Conservation (phyloP, 2,329 filamentous ascomycete genomes). For the Ophiosphaerella korrae region DNA sequence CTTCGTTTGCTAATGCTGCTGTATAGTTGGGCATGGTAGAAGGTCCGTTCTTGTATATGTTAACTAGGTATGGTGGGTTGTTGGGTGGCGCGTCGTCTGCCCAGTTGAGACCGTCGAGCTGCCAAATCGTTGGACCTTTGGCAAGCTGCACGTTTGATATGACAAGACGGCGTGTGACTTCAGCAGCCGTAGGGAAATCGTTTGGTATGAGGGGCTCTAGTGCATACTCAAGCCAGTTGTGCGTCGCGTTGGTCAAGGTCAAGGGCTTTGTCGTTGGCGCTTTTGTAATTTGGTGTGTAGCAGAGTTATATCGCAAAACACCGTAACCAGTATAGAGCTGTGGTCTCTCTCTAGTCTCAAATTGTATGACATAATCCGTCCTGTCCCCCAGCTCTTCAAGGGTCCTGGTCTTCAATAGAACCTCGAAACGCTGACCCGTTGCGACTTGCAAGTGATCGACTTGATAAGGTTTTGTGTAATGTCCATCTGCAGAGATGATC, state of each 20-base stretch:
- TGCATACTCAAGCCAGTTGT: conserved; percentile 47
- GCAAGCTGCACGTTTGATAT: conserved; percentile 30
- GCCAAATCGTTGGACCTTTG: conserved; percentile 28
- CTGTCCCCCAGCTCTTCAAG: conserved; percentile 50
- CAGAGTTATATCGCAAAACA: conserved; percentile 48
- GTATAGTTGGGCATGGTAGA: conserved; percentile 58
- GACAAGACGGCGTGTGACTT: conserved; percentile 43
- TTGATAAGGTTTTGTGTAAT: conserved; percentile 56
- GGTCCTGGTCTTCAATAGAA: conserved; percentile 60
- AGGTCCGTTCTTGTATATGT: conserved; percentile 57
- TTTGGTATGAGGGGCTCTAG: conserved; percentile 40
- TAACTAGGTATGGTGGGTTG: conserved; percentile 56
- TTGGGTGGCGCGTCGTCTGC: conserved; percentile 16
- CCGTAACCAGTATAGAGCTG: conserved; percentile 55
- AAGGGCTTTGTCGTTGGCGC: conserved; percentile 32
- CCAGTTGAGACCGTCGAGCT: conserved; percentile 28
- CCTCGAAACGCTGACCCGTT: conserved; percentile 65
- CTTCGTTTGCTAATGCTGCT: conserved; percentile 55
- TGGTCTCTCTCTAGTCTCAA: conserved; percentile 58
- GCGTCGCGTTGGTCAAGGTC: conserved; percentile 37
- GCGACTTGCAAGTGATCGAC: conserved; percentile 61
- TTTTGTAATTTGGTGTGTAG: conserved; percentile 4
- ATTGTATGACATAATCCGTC: conserved; percentile 52
- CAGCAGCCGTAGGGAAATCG: conserved; percentile 40
- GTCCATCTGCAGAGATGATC: conserved; percentile 64